Evolutionary conservation across 768 basidiomycete species (phyloP), one percentile per base, ranked within the genome.

Genomic region (Saitozyma podzolica): DNA sequence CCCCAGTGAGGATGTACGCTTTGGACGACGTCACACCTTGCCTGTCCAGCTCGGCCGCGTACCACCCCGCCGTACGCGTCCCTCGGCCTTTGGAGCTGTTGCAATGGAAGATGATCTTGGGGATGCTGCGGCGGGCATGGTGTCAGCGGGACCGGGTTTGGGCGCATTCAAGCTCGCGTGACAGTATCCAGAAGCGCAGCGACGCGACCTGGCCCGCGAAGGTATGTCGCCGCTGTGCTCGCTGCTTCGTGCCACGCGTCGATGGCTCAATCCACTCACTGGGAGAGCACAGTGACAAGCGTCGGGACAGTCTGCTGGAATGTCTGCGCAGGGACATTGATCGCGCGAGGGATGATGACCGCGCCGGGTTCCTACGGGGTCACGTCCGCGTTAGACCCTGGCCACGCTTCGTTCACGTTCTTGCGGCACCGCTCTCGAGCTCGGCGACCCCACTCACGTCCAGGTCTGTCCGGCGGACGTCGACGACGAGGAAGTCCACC

Each of bases 291-390:
- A 0, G 80, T 69, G 13, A 80, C 17, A 16, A 82, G 60, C 8
- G 65, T 66, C 0, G 80, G 77, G 0, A 82, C 72, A 0, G 81
- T 79, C 16, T 75, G 79, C 56, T 81, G 77, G 72, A 83, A 82
- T 0, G 82, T 80, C 50, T 84, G 82, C 0, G 82, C 83, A 10
- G 83, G 83, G 0, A 83, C 75, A 68, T 83, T 84, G 62, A 83
- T 75, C 0, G 82, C 81, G 17, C 77, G 75, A 1, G 66, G 70
- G 61, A 82, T 75, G 56, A 78, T 42, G 37, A 16, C 42, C 16
- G 56, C 49, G 1, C n/a, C 53, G 50, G 17, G 10, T 13, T 50
- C 47, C 52, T 61, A 43, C 29, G 29, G 29, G 29, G 29, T 5
- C 29, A 29, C 29, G 29, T 29, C 29, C 29, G 29, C 29, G 29